Evolutionary conservation across 2,329 filamentous ascomycete genomes (phyloP).

Genomic region (Trichoderma harzianum): DNA sequence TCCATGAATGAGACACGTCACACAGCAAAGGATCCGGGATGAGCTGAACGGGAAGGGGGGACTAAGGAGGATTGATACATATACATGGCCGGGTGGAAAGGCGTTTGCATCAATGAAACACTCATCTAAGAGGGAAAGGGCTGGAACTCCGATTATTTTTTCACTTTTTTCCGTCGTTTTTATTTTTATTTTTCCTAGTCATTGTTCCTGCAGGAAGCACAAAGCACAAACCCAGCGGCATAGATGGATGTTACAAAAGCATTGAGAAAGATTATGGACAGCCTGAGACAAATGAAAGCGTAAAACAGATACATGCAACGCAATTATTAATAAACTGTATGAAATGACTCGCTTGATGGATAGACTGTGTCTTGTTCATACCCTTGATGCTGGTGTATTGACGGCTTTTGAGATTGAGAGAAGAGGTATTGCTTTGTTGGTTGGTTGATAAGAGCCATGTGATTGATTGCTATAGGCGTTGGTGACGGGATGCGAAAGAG

Average conservation of each 20-base stretch:
- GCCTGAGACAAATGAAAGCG: constrained; percentile 18
- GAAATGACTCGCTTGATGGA: neutral
- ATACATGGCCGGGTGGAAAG: constrained; percentile 19
- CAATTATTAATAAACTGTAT: neutral
- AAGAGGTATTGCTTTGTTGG: neutral
- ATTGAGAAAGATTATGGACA: constrained; percentile 23
- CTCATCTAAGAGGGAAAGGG: constrained; percentile 15
- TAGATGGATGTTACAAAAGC: constrained; percentile 25
- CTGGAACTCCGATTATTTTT: neutral
- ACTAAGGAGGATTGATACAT: constrained; percentile 16
- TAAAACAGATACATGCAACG: neutral
- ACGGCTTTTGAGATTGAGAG: neutral
- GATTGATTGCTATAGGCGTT: neutral
- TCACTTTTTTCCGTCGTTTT: neutral
- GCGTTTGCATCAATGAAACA: constrained; percentile 20
- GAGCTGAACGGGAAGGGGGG: neutral
- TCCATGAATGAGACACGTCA: constrained; percentile 10
- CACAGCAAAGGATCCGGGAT: constrained; percentile 8
- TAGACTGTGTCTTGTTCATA: neutral
- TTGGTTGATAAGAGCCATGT: neutral
- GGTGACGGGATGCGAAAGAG: neutral
- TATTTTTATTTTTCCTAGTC: constrained; percentile 1
- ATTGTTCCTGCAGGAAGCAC: constrained; percentile 14
- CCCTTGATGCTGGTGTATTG: neutral
- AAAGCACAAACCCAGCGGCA: constrained; percentile 17